Percentiles rank a stretch among this genome's conserved stretches.
These are phyloP conservation scores for Cyberlindnera japonica DNA, from an alignment of 805 yeast genomes.

Conservation along the genomic window DNA sequence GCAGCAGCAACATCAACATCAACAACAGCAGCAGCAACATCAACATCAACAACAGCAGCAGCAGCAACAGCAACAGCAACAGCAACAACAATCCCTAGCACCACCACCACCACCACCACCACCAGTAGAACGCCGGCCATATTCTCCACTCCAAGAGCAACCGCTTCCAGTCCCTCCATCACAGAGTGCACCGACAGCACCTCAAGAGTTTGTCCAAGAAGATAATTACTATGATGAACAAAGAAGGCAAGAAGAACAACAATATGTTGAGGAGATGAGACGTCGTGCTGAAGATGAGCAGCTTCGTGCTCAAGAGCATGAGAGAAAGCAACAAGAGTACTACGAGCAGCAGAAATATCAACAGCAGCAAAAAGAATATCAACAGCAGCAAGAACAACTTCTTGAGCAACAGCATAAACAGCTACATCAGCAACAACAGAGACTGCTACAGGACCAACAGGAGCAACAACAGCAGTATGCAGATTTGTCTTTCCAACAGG, in stretches of 20 bases:
- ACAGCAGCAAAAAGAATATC: conserved; percentile 12
- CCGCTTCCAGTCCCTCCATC: no score
- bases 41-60: no score
- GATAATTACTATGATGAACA: conserved; percentile 2
- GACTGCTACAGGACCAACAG: conserved; percentile 16
- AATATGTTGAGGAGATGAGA: conserved; percentile 16
- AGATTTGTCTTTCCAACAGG: conserved; percentile 20
- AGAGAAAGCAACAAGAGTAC: conserved; percentile 11
- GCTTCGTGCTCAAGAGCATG: conserved; percentile 13
- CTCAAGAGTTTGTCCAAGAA: neutral
- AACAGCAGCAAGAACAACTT: conserved; percentile 17
- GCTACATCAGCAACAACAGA: conserved; percentile 22
- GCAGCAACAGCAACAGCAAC: no score
- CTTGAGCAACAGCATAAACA: conserved; percentile 21
- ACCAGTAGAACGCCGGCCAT: conserved; percentile 7
- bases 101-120: conserved; percentile 15
- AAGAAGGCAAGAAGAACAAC: conserved; percentile 3
- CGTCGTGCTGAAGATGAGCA: conserved; percentile 19
- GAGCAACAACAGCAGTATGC: conserved; percentile 10
- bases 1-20: conserved; percentile 14
- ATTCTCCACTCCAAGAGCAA: conserved; percentile 1
- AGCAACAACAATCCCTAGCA: no score
- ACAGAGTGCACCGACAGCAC: no score
- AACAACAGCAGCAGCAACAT: no score
- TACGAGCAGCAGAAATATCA: conserved; percentile 8